Conservation (phyloP, 2,329 filamentous ascomycete species). For the Fusarium floridanum region DNA sequence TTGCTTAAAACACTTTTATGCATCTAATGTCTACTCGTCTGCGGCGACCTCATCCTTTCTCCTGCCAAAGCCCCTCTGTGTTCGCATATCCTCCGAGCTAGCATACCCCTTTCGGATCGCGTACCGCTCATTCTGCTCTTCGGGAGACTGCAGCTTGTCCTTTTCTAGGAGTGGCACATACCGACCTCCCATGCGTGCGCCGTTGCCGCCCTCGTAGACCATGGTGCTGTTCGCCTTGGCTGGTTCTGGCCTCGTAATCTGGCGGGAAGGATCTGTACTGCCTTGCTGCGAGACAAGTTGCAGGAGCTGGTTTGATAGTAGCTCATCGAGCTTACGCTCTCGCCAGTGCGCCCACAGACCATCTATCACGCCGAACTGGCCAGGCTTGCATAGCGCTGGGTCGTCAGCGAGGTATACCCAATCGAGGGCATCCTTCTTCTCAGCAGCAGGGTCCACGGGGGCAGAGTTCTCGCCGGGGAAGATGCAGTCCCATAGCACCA, state of each 20-base stretch:
- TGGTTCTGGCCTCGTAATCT: constrained; percentile 24
- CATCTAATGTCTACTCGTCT: constrained; percentile 38
- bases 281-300: constrained; percentile 67
- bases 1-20: constrained; percentile 16
- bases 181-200: constrained; percentile 62
- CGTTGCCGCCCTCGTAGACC: constrained; percentile 69
- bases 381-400: constrained; percentile 69
- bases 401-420: constrained; percentile 87
- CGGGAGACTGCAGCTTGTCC: constrained; percentile 61
- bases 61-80: constrained; percentile 49
- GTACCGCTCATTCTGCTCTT: constrained; percentile 71
- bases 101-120: constrained; percentile 72
- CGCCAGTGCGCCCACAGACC: constrained; percentile 88
- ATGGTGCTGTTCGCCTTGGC: constrained; percentile 43
- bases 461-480: constrained; percentile 71
- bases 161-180: constrained; percentile 69
- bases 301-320: constrained; percentile 81
- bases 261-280: constrained; percentile 30
- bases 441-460: constrained; percentile 46
- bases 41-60: constrained; percentile 45
- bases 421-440: constrained; percentile 69
- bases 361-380: constrained; percentile 75
- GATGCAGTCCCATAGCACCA: constrained; percentile 96
- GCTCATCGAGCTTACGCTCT: constrained; percentile 88
- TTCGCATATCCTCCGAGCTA: constrained; percentile 62